These are phyloP conservation scores for Leccinum uliginosum DNA, from an alignment of 768 basidiomycete species.

Conservation along the genomic window DNA sequence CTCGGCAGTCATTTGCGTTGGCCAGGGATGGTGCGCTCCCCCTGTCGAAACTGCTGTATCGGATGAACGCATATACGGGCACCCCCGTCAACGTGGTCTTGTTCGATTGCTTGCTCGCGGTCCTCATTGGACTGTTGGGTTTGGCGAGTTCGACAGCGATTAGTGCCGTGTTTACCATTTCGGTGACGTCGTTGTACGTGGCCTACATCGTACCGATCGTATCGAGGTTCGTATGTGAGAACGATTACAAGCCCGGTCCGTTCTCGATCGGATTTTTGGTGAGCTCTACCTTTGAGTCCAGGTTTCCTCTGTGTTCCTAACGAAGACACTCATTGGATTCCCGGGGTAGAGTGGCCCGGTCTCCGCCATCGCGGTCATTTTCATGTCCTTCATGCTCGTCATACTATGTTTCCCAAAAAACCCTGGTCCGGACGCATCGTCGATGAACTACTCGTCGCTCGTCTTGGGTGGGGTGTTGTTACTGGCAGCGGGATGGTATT, in stretches of 20 bases:
- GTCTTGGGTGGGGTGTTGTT: slow-evolving; percentile 56
- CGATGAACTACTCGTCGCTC: slow-evolving; percentile 71
- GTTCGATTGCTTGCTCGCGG: slow-evolving; percentile 39
- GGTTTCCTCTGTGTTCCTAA: too few species aligned
- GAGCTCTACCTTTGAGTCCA: background rate
- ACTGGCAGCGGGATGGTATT: slow-evolving; percentile 59
- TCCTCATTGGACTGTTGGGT: slow-evolving; percentile 47
- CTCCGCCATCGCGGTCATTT: slow-evolving; percentile 48
- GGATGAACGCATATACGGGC: slow-evolving; percentile 49
- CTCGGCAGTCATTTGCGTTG: slow-evolving; percentile 54
- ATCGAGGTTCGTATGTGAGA: slow-evolving; percentile 42
- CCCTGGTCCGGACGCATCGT: slow-evolving; percentile 37
- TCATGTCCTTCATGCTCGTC: slow-evolving; percentile 61
- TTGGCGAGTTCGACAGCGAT: slow-evolving; percentile 52
- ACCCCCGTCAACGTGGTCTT: slow-evolving; percentile 59
- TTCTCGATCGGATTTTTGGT: slow-evolving; percentile 42
- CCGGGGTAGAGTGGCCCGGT: slow-evolving; percentile 48
- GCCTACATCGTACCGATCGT: slow-evolving; percentile 44
- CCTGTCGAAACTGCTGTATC: slow-evolving; percentile 47
- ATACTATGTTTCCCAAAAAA: slow-evolving; percentile 59
- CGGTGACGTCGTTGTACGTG: slow-evolving; percentile 40
- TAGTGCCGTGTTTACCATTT: slow-evolving; percentile 51
- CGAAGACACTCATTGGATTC: background rate
- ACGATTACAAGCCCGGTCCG: slow-evolving; percentile 42
- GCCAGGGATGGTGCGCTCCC: slow-evolving; percentile 58